phyloP scores from a whole-genome alignment of 768 basidiomycete species.

The Rhizopogon sp. region DNA sequence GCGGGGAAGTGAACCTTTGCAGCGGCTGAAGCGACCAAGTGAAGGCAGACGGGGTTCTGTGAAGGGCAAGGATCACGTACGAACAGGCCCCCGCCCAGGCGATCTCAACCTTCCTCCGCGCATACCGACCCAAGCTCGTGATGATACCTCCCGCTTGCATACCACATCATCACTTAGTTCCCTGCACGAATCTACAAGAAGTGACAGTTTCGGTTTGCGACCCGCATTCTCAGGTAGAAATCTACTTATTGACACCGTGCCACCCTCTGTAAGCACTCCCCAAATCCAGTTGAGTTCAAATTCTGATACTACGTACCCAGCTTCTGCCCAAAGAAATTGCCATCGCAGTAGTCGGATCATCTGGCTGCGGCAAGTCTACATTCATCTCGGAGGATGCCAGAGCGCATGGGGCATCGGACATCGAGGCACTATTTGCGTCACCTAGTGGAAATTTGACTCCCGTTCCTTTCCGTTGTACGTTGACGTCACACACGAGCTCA shows the following conservation, averaged over 20 bases:
- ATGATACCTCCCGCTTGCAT: constrained; percentile 34
- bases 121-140: constrained; percentile 33
- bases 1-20: constrained; percentile 52
- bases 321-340: constrained; percentile 37
- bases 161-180: constrained; percentile 35
- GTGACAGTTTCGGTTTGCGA: constrained; percentile 56
- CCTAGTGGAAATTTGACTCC: constrained; percentile 26
- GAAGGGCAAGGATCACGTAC: constrained; percentile 39
- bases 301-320: constrained; percentile 13
- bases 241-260: constrained; percentile 13
- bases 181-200: constrained; percentile 40
- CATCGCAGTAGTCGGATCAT: constrained; percentile 74
- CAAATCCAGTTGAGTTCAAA: neutral
- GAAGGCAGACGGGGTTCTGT: constrained; percentile 44
- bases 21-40: constrained; percentile 33
- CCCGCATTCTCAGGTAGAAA: constrained; percentile 14
- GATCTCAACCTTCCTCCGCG: constrained; percentile 62
- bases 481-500: neutral
- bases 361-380: constrained; percentile 80
- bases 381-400: constrained; percentile 76
- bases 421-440: constrained; percentile 26
- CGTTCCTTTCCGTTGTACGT: constrained; percentile 38
- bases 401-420: constrained; percentile 47
- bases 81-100: constrained; percentile 45
- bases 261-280: constrained; percentile 19